Evolutionary conservation across 352 stramenopile species (phyloP).

Genomic region (Thraustochytrium striatum): DNA sequence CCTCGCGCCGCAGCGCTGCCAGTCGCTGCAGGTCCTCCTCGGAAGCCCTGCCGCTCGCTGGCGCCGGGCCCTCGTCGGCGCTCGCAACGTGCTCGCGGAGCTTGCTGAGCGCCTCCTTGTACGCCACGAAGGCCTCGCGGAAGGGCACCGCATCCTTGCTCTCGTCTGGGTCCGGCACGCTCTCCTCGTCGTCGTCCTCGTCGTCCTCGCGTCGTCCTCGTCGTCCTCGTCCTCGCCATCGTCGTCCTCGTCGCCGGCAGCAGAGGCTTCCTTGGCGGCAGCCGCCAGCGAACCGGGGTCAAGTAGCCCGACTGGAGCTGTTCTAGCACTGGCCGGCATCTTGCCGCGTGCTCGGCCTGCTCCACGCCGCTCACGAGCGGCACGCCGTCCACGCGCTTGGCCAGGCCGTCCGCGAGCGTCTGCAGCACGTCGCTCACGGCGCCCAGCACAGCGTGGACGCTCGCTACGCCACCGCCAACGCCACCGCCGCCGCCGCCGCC

Average conservation of each 20-base stretch:
- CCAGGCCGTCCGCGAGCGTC: neutral
- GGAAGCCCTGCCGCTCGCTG: neutral
- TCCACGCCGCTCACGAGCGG: neutral
- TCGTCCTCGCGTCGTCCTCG: neutral
- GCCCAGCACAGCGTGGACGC: neutral
- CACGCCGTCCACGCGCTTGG: constrained; percentile 6
- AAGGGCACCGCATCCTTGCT: neutral
- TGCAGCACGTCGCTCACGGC: constrained; percentile 1
- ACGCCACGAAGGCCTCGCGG: neutral
- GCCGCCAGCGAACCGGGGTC: neutral
- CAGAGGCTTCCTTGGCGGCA: neutral
- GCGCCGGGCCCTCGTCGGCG: neutral
- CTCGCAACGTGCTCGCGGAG: neutral
- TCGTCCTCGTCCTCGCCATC: constrained; percentile 7
- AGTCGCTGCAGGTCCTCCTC: constrained; percentile 2
- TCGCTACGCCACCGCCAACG: neutral
- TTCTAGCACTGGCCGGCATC: too few relatives aligned
- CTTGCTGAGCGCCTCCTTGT: neutral
- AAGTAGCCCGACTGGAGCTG: too few relatives aligned
- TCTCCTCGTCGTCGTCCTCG: constrained; percentile 2
- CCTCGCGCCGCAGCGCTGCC: neutral
- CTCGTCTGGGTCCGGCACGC: neutral
- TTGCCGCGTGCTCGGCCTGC: neutral
- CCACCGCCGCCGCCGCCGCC: too few relatives aligned
- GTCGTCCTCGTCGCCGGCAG: neutral